A percentile compares a stretch with the other conserved stretches of the same genome.
Evolutionary conservation across 2,329 filamentous ascomycete genomes (phyloP).

Genomic region (Clonostachys sp.): DNA sequence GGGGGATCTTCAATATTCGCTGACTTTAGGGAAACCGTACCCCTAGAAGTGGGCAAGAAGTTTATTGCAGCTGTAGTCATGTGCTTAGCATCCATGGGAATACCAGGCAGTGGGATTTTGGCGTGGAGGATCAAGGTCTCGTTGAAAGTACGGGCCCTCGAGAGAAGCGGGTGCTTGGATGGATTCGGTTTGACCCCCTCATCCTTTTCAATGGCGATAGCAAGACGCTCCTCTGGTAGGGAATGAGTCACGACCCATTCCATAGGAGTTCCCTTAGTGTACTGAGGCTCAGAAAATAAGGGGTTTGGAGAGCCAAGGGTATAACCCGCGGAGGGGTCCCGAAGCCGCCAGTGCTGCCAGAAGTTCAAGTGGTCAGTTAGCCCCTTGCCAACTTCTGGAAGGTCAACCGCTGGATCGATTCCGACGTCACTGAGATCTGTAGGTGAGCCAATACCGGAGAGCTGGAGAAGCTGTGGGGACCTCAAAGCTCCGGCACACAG

Average conservation of each 20-base stretch:
- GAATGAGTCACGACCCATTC: conserved; percentile 27
- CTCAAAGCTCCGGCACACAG: conserved; percentile 41
- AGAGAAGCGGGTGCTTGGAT: conserved; percentile 22
- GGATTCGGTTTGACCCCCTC: conserved; percentile 21
- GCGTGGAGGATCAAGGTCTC: conserved; percentile 14
- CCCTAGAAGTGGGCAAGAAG: conserved; percentile 14
- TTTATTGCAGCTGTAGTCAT: conserved; percentile 12
- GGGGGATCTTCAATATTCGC: conserved; percentile 10
- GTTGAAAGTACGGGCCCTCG: conserved; percentile 10
- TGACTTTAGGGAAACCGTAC: conserved; percentile 11
- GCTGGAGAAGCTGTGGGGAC: conserved; percentile 39
- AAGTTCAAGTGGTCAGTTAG: conserved; percentile 16
- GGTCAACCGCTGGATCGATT: conserved; percentile 21
- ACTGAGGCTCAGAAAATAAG: conserved; percentile 25
- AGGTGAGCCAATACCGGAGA: conserved; percentile 35
- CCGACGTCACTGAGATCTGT: conserved; percentile 26
- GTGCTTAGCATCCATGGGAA: conserved; percentile 11
- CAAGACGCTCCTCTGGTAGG: conserved; percentile 18
- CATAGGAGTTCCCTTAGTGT: conserved; percentile 22
- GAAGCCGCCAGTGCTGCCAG: conserved; percentile 21
- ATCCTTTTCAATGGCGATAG: conserved; percentile 21
- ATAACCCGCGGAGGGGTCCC: conserved; percentile 21
- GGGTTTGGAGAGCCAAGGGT: conserved; percentile 24
- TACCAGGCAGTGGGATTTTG: conserved; percentile 13
- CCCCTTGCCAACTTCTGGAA: conserved; percentile 45